These are phyloP conservation scores for Solanum hybrid DNA, from an alignment of 305 asterid genomes.

Conservation along the genomic window DNA sequence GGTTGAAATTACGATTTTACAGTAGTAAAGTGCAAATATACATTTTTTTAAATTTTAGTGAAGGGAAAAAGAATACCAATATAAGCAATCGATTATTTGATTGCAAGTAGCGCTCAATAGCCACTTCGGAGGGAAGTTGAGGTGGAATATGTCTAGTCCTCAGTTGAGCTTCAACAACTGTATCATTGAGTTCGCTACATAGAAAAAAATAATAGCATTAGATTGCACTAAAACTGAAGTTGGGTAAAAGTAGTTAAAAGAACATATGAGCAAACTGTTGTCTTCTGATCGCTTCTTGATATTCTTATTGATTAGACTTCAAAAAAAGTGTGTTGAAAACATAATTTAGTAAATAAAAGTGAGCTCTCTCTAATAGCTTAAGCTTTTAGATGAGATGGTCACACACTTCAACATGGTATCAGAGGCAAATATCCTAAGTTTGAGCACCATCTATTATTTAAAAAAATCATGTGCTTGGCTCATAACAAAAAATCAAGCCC, in stretches of 20 bases:
- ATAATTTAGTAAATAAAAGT: background rate
- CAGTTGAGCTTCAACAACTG: constrained; percentile 81
- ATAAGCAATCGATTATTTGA: constrained; percentile 73
- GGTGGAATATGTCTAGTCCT: constrained; percentile 85
- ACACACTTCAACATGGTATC: background rate
- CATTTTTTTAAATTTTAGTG: background rate
- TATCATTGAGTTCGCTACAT: constrained; percentile 81
- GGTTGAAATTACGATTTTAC: background rate
- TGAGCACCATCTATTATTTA: background rate
- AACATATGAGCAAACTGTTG: background rate
- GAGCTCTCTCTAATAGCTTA: background rate
- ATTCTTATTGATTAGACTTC: background rate
- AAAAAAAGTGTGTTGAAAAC: background rate
- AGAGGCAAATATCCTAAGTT: background rate
- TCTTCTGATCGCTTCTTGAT: background rate
- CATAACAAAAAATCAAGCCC: background rate
- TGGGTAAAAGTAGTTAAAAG: background rate
- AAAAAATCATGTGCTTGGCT: background rate
- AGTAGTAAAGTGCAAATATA: background rate
- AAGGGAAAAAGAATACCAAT: constrained; percentile 37
- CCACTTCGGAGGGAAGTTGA: constrained; percentile 47
- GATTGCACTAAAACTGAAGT: background rate
- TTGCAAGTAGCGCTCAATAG: constrained; percentile 43
- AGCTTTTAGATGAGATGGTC: background rate
- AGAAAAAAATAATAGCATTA: constrained; percentile 6